phyloP scores from a whole-genome alignment of 345 rosid species.

The Durio zibethinus region DNA sequence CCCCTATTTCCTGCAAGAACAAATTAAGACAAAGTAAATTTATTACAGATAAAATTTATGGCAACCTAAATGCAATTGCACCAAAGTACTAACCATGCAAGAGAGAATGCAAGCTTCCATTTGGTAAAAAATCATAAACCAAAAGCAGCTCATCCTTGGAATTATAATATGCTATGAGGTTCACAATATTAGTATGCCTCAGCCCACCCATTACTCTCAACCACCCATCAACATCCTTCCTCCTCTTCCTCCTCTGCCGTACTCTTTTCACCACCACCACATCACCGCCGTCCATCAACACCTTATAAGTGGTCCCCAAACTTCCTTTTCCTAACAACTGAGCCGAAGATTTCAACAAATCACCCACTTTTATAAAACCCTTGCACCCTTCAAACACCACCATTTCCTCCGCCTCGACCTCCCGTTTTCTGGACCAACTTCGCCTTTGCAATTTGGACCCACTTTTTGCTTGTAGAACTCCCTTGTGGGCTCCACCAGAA shows the following conservation, averaged over 20 bases:
- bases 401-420: slow-evolving; percentile 11
- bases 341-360: slow-evolving; percentile 14
- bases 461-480: not conserved
- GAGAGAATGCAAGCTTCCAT: slow-evolving; percentile 13
- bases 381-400: slow-evolving; percentile 12
- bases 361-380: slow-evolving; percentile 9
- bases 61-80: too few relatives aligned
- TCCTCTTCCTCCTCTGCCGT: slow-evolving; percentile 7
- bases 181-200: not conserved
- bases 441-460: slow-evolving; percentile 6
- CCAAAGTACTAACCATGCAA: slow-evolving; percentile 8
- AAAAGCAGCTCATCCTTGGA: slow-evolving; percentile 9
- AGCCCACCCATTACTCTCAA: not conserved
- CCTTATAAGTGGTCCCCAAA: slow-evolving; percentile 14
- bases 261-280: slow-evolving; percentile 12
- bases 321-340: slow-evolving; percentile 14
- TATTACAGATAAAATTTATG: not conserved
- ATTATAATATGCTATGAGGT: slow-evolving; percentile 8
- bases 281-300: not conserved
- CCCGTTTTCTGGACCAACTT: not conserved
- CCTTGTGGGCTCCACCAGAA: not conserved
- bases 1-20: slow-evolving; percentile 3
- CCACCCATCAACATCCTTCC: slow-evolving; percentile 15
- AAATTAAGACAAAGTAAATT: not conserved
- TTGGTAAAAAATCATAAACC: slow-evolving; percentile 5